Conservation (phyloP, 257 asterid species). For the Solanum dulcamara region DNA sequence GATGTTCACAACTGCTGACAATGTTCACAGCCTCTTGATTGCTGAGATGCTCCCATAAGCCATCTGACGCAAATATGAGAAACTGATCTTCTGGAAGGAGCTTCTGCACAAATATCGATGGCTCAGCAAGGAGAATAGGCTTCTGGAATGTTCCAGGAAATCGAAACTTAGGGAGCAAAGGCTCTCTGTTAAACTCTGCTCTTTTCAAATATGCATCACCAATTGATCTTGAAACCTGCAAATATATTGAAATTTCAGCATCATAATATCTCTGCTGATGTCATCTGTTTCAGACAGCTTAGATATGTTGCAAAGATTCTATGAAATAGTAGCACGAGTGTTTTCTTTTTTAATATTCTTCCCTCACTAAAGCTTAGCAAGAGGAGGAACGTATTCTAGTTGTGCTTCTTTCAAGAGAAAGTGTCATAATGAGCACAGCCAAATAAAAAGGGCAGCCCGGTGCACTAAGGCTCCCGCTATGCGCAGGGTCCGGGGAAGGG, state of each 20-base stretch:
- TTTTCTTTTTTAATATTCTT: neutral
- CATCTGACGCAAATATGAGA: constrained; percentile 78
- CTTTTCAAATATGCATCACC: constrained; percentile 81
- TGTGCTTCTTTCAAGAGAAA: neutral
- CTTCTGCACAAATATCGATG: constrained; percentile 44
- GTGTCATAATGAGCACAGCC: neutral
- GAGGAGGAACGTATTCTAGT: neutral
- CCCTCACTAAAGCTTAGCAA: neutral
- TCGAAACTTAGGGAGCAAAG: constrained; percentile 62
- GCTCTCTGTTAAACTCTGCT: constrained; percentile 52
- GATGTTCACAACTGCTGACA: constrained; percentile 41
- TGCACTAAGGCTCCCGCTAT: too few relatives aligned
- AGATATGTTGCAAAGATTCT: neutral
- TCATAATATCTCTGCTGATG: neutral
- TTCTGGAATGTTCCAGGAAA: constrained; percentile 41
- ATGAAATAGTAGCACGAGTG: neutral
- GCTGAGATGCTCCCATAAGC: constrained; percentile 85
- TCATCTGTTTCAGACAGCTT: neutral
- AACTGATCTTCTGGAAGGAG: constrained; percentile 54
- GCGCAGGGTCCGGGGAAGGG: too few relatives aligned
- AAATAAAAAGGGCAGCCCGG: too few relatives aligned
- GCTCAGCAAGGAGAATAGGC: constrained; percentile 73
- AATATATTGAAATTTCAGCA: constrained; percentile 1
- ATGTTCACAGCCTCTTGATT: constrained; percentile 66
- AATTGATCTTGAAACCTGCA: constrained; percentile 69